A percentile compares a stretch with the other conserved stretches of the same genome.
These are phyloP conservation scores for Carex kokanica DNA, from an alignment of 176 grass and related monocot genomes.

Conservation along the genomic window DNA sequence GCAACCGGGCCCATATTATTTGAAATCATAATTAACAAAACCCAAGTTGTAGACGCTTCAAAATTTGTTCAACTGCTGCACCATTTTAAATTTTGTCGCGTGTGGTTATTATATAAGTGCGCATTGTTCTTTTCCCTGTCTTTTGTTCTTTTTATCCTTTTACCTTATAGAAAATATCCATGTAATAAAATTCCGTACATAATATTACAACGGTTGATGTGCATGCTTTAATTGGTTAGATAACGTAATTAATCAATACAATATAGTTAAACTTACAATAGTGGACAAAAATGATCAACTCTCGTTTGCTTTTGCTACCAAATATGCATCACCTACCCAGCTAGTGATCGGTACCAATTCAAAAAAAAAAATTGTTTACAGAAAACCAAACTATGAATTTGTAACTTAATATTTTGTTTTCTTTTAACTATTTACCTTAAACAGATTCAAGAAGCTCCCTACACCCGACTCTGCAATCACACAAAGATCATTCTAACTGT, in stretches of 20 bases:
- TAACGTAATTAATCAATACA: not conserved
- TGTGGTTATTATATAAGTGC: not conserved
- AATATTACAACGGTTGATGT: not conserved
- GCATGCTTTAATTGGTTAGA: not conserved
- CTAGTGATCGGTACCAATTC: too few relatives aligned
- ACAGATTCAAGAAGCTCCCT: conserved; percentile 45
- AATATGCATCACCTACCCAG: not conserved
- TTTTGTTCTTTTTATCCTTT: not conserved
- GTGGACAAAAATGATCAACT: too few relatives aligned
- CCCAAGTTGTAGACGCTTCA: too few relatives aligned
- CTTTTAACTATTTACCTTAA: not conserved
- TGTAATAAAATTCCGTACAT: not conserved
- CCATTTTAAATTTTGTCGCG: too few relatives aligned
- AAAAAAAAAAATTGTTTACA: not conserved
- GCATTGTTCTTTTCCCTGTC: not conserved
- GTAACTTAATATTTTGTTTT: not conserved
- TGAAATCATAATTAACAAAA: too few relatives aligned
- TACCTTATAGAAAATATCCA: not conserved
- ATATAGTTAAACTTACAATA: not conserved
- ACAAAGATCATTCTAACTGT: conserved; percentile 53
- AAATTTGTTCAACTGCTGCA: too few relatives aligned
- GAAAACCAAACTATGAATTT: not conserved
- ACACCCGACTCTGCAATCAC: conserved; percentile 43
- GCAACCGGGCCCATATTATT: too few relatives aligned
- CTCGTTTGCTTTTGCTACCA: too few relatives aligned